Percentiles rank a stretch among this genome's conserved stretches.
Evolutionary conservation across 2,329 filamentous ascomycete genomes (phyloP).

Genomic region (Cladosporium sp.): DNA sequence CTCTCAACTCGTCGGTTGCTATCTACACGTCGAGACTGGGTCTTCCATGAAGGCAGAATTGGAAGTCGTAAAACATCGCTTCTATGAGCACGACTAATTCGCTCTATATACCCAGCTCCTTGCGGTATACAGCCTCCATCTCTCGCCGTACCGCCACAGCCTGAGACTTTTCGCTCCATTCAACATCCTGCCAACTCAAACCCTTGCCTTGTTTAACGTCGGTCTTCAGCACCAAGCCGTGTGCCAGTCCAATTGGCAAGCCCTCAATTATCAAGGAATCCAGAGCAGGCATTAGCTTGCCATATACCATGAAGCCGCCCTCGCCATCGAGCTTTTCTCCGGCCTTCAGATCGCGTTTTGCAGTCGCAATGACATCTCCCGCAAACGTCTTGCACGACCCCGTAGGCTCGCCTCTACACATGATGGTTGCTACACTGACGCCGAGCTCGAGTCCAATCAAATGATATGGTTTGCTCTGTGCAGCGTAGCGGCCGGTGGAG

Average conservation of each 20-base stretch:
- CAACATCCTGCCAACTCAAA: conserved; percentile 44
- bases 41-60: too few relatives aligned
- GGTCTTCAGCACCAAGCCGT: conserved; percentile 39
- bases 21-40: too few relatives aligned
- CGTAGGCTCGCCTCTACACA: conserved; percentile 44
- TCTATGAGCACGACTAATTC: too few relatives aligned
- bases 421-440: conserved; percentile 41
- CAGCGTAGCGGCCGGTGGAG: conserved; percentile 38
- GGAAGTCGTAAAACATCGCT: too few relatives aligned
- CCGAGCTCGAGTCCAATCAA: conserved; percentile 46
- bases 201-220: conserved; percentile 40
- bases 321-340: conserved; percentile 45
- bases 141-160: conserved; percentile 40
- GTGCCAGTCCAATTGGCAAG: conserved; percentile 43
- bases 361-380: conserved; percentile 45
- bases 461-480: conserved; percentile 46
- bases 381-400: conserved; percentile 42
- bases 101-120: conserved; percentile 19
- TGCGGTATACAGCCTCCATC: conserved; percentile 39
- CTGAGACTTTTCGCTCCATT: conserved; percentile 38
- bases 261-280: conserved; percentile 39
- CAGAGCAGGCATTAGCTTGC: conserved; percentile 40
- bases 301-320: conserved; percentile 45
- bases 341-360: conserved; percentile 42
- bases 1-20: too few relatives aligned